These are phyloP conservation scores for Erysimum cheiri DNA, from an alignment of 441 rosid genomes.

Conservation along the genomic window DNA sequence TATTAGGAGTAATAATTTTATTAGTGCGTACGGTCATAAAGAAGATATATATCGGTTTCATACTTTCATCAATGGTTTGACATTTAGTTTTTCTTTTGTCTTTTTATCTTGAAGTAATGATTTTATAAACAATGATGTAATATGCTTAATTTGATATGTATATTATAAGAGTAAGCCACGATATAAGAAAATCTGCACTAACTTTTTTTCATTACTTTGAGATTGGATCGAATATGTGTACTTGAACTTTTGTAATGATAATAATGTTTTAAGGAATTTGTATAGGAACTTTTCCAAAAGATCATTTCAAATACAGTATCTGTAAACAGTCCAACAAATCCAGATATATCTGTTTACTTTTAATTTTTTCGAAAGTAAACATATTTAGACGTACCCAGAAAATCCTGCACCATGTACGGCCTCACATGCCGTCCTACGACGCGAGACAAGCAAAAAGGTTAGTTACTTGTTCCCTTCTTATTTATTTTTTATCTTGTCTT, in stretches of 20 bases:
- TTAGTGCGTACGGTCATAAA: conserved; percentile 22
- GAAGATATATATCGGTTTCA: conserved; percentile 11
- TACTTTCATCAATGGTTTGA: conserved; percentile 16
- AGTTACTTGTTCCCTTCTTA: conserved; percentile 27
- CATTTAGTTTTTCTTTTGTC: conserved; percentile 2
- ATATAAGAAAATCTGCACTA: too few relatives aligned
- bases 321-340: conserved; percentile 22
- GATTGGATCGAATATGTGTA: background rate
- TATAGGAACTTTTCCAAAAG: background rate
- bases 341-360: conserved; percentile 17
- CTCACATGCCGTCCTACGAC: conserved; percentile 40
- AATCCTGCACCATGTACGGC: conserved; percentile 47
- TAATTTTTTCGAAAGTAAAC: background rate
- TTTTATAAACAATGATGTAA: conserved; percentile 6
- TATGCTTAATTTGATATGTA: background rate
- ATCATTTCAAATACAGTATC: conserved; percentile 16
- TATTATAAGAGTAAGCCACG: too few relatives aligned
- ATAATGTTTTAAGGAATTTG: background rate
- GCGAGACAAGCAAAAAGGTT: conserved; percentile 31
- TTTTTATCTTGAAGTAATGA: conserved; percentile 10
- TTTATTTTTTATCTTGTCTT: background rate
- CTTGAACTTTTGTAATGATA: background rate
- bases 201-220: background rate
- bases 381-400: conserved; percentile 39
- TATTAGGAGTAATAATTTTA: background rate